phyloP scores from a whole-genome alignment of 306 rosid species.

The Medicago ruthenica region DNA sequence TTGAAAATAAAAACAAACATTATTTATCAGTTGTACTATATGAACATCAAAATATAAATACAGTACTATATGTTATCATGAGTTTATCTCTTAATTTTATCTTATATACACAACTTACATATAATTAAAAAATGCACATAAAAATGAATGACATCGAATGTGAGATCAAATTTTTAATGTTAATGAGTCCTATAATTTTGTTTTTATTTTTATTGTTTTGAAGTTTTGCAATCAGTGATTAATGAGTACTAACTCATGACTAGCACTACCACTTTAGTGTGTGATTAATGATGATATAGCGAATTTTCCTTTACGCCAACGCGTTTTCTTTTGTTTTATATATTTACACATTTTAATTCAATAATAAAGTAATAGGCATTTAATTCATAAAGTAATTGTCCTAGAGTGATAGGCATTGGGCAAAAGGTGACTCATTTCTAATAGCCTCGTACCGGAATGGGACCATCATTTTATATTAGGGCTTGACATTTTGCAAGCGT shows the following conservation, averaged over 20 bases:
- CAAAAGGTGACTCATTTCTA: neutral
- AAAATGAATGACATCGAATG: neutral
- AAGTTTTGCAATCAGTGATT: neutral
- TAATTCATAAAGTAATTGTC: neutral
- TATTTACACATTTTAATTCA: neutral
- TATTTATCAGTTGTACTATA: too few species aligned
- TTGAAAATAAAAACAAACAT: too few species aligned
- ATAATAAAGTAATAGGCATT: too few species aligned
- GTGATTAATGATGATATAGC: neutral
- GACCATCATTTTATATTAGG: conserved; percentile 23
- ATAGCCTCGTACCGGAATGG: conserved; percentile 14
- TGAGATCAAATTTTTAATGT: neutral
- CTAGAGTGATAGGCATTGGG: neutral
- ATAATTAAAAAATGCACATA: too few species aligned
- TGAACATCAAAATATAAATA: too few species aligned
- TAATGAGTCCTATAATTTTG: neutral
- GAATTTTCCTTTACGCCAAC: conserved; percentile 23
- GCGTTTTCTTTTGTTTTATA: conserved; percentile 36
- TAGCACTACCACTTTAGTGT: neutral
- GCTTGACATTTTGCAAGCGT: conserved; percentile 28
- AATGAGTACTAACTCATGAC: neutral
- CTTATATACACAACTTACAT: too few species aligned
- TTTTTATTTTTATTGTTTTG: neutral
- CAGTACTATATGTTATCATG: too few species aligned
- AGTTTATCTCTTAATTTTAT: too few species aligned